Conservation (phyloP, 208 protist species). For the Kentomonas sorsogonicus region DNA sequence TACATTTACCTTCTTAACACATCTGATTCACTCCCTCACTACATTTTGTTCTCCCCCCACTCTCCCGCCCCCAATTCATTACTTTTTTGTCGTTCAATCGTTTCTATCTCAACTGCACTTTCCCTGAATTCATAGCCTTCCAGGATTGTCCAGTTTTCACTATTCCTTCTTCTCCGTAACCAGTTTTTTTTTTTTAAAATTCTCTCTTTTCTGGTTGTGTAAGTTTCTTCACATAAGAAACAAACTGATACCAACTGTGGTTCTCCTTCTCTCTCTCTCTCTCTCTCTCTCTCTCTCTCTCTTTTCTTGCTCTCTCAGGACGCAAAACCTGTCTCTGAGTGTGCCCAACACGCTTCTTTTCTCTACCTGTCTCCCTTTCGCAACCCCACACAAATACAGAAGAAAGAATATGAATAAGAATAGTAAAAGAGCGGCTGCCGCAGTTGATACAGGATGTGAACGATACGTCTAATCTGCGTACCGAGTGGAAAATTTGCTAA, state of each 20-base stretch:
- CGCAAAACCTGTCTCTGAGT: neutral
- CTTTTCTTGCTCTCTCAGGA: neutral
- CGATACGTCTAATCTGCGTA: too few species aligned
- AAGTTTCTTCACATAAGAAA: too few species aligned
- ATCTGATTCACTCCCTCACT: neutral
- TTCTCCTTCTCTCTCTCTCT: neutral
- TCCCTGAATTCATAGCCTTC: neutral
- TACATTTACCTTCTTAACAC: neutral
- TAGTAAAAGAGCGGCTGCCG: too few species aligned
- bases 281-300: neutral
- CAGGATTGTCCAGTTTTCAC: neutral
- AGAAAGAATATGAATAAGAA: too few species aligned
- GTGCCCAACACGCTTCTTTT: neutral
- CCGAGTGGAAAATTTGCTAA: too few species aligned
- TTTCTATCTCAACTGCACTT: too few species aligned
- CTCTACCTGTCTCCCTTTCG: neutral
- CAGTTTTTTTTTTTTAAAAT: neutral
- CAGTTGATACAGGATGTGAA: too few species aligned
- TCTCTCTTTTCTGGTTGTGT: too few species aligned
- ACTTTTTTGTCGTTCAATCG: too few species aligned
- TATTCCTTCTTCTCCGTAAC: neutral
- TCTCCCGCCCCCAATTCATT: neutral
- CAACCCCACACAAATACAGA: neutral
- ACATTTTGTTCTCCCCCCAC: too few species aligned
- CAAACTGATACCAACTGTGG: neutral